phyloP scores from a whole-genome alignment of 2,329 filamentous ascomycete genomes.

The Fusarium agapanthi region DNA sequence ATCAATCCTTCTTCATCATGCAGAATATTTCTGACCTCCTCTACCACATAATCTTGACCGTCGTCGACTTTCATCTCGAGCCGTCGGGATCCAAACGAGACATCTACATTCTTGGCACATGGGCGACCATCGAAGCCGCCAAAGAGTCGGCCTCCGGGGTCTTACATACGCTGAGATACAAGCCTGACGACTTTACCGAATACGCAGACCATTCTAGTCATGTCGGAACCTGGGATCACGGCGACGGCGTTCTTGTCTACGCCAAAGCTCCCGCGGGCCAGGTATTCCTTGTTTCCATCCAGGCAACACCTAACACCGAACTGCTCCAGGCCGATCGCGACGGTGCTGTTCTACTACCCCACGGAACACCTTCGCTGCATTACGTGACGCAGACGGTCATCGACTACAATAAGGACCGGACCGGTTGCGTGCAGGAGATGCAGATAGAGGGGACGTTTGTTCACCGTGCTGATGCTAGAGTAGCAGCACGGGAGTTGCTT shows the following conservation, averaged over 20 bases:
- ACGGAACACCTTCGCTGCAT: constrained; percentile 46
- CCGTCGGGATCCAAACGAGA: constrained; percentile 41
- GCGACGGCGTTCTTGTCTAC: constrained; percentile 50
- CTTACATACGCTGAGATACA: constrained; percentile 48
- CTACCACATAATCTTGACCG: constrained; percentile 50
- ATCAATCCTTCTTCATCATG: not conserved
- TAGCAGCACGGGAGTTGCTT: constrained; percentile 48
- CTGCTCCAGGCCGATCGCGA: constrained; percentile 32
- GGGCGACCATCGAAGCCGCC: constrained; percentile 47
- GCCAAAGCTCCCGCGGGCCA: constrained; percentile 49
- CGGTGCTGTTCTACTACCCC: constrained; percentile 34
- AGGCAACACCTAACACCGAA: constrained; percentile 50
- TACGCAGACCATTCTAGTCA: constrained; percentile 40
- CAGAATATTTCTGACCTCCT: constrained; percentile 39
- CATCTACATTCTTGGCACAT: constrained; percentile 51
- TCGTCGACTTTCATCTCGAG: constrained; percentile 42
- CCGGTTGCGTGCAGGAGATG: constrained; percentile 45
- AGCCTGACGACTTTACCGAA: constrained; percentile 48
- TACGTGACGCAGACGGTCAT: constrained; percentile 55
- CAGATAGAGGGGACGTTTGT: constrained; percentile 52
- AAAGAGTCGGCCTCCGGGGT: constrained; percentile 47
- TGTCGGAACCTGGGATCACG: constrained; percentile 46
- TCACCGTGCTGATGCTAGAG: constrained; percentile 45
- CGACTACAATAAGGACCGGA: constrained; percentile 52
- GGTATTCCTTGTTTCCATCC: constrained; percentile 49